Percentiles rank a stretch among this genome's conserved stretches.
These are phyloP conservation scores for Alternaria alternata DNA, from an alignment of 2,329 filamentous ascomycete species.

Conservation along the genomic window DNA sequence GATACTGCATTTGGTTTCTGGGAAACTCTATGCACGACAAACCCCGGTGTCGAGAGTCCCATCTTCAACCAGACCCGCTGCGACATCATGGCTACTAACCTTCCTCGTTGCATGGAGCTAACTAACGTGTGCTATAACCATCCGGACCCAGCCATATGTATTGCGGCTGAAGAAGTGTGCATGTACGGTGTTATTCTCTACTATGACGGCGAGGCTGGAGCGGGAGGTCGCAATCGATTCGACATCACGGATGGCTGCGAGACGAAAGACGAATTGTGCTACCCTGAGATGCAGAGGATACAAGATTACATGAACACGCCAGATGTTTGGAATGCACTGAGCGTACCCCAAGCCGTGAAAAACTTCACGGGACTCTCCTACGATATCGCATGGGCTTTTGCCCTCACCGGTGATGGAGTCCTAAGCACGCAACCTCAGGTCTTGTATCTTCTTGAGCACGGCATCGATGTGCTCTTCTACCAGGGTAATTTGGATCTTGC, in stretches of 20 bases:
- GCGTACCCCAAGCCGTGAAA: constrained; percentile 43
- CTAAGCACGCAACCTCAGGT: constrained; percentile 47
- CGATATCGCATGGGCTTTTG: constrained; percentile 39
- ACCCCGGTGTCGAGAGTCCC: constrained; percentile 53
- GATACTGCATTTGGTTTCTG: constrained; percentile 56
- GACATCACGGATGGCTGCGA: constrained; percentile 55
- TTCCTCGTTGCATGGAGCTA: constrained; percentile 58
- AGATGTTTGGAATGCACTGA: constrained; percentile 43
- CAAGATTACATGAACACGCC: constrained; percentile 47
- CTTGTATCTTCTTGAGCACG: constrained; percentile 46
- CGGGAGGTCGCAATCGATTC: constrained; percentile 54
- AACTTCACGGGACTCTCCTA: constrained; percentile 42
- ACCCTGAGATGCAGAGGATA: constrained; percentile 41
- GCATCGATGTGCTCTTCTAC: constrained; percentile 52
- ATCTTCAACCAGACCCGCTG: constrained; percentile 58
- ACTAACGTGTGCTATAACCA: constrained; percentile 51
- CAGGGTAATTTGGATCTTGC: constrained; percentile 53
- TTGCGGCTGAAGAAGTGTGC: constrained; percentile 49
- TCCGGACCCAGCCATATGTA: constrained; percentile 54
- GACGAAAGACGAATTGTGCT: constrained; percentile 50
- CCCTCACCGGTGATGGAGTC: constrained; percentile 36
- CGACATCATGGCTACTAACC: constrained; percentile 56
- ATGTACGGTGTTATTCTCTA: constrained; percentile 50
- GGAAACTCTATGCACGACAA: constrained; percentile 58
- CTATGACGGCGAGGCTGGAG: constrained; percentile 53